Conservation (phyloP, 2,329 filamentous ascomycete species). For the Aureobasidium sp. region DNA sequence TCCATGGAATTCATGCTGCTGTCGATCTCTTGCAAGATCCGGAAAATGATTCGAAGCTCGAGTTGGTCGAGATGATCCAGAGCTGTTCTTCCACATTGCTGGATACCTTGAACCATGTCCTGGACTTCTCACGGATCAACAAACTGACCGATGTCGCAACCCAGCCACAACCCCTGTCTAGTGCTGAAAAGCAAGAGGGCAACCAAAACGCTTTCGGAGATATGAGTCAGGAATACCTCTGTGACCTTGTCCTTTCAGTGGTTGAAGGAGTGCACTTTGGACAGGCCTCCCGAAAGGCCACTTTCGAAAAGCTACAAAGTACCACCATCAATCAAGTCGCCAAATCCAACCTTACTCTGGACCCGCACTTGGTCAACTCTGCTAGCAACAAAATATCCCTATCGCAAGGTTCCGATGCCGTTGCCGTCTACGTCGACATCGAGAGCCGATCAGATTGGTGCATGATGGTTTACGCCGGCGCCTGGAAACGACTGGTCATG, state of each 20-base stretch:
- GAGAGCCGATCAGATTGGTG: constrained; percentile 10
- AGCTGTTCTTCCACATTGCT: constrained; percentile 40
- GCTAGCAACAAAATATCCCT: not conserved
- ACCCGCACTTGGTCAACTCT: not conserved
- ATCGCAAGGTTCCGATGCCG: not conserved
- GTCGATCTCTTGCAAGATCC: constrained; percentile 39
- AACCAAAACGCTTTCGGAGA: not conserved
- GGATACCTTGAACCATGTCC: constrained; percentile 30
- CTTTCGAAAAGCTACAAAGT: not conserved
- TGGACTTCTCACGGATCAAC: constrained; percentile 18
- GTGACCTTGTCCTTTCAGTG: not conserved
- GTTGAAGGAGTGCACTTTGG: constrained; percentile 9
- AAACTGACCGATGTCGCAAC: constrained; percentile 7
- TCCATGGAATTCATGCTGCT: constrained; percentile 24
- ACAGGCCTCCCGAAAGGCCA: not conserved
- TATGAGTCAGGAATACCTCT: not conserved
- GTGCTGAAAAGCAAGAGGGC: not conserved
- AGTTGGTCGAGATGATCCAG: constrained; percentile 39
- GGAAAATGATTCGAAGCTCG: constrained; percentile 29
- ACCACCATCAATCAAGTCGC: not conserved
- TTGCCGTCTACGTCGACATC: constrained; percentile 2
- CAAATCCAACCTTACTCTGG: not conserved
- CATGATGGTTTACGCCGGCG: constrained; percentile 6
- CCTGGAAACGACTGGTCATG: constrained; percentile 40
- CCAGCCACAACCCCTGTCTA: not conserved